phyloP scores from a whole-genome alignment of 2,329 filamentous ascomycete species.

The Xylaria sp. region DNA sequence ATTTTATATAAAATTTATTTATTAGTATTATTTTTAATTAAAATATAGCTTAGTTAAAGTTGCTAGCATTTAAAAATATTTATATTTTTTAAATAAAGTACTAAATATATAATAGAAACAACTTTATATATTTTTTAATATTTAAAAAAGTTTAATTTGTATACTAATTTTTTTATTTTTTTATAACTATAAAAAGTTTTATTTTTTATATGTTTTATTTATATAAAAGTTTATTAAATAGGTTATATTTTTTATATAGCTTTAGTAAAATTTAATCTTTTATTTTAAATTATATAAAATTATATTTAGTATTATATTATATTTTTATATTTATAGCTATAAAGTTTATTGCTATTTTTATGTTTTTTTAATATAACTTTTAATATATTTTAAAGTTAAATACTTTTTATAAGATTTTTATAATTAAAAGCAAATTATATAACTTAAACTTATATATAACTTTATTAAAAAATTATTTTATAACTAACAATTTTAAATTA shows the following conservation, averaged over 20 bases:
- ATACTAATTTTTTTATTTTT: background rate
- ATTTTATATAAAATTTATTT: too few species aligned
- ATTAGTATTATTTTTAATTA: background rate
- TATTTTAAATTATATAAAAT: conserved; percentile 1
- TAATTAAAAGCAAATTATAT: background rate
- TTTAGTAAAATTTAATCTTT: background rate
- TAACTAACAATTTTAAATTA: conserved; percentile 1
- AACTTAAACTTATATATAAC: background rate
- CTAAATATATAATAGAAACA: conserved; percentile 6
- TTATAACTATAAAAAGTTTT: background rate
- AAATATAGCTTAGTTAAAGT: background rate
- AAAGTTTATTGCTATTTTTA: background rate
- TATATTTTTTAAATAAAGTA: background rate
- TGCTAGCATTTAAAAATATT: background rate
- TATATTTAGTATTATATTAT: conserved; percentile 2
- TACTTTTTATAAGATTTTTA: background rate
- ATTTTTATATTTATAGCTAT: background rate
- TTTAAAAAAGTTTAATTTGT: conserved; percentile 13
- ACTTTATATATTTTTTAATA: background rate
- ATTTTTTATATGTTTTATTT: background rate
- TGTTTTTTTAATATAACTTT: background rate
- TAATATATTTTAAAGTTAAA: background rate
- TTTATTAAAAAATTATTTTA: background rate
- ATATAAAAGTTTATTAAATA: background rate
- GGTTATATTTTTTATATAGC: conserved; percentile 3